Conservation (phyloP, 495 filamentous ascomycete species). For the Daldinia concentrica region DNA sequence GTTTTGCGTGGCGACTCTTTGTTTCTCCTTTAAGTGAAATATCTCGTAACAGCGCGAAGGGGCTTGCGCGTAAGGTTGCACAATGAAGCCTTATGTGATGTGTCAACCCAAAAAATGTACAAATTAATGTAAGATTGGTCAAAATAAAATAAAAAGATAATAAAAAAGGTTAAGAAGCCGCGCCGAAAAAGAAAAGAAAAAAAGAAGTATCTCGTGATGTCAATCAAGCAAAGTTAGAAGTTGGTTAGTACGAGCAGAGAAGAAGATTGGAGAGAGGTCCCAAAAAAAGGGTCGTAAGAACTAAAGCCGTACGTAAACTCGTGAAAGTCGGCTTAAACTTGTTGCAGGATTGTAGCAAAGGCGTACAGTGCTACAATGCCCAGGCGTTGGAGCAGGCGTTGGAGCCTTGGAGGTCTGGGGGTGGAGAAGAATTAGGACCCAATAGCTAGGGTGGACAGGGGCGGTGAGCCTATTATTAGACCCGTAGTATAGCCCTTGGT, state of each 20-base stretch:
- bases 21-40: not conserved
- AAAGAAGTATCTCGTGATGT: slow-evolving; percentile 21
- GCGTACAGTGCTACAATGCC: not conserved
- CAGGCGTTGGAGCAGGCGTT: not conserved
- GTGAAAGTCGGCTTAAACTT: slow-evolving; percentile 3
- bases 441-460: slow-evolving; percentile 5
- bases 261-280: slow-evolving; percentile 5
- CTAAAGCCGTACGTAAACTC: slow-evolving; percentile 6
- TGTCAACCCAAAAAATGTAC: slow-evolving; percentile 13
- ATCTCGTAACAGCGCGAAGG: slow-evolving; percentile 15
- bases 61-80: slow-evolving; percentile 22
- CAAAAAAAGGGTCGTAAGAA: slow-evolving; percentile 13
- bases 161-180: slow-evolving; percentile 14
- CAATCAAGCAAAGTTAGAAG: slow-evolving; percentile 1
- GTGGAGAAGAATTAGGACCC: not conserved
- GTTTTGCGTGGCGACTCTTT: slow-evolving; percentile 9
- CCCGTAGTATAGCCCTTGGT: slow-evolving; percentile 7
- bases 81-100: slow-evolving; percentile 11
- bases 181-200: slow-evolving; percentile 28
- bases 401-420: not conserved
- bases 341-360: slow-evolving; percentile 4
- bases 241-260: not conserved
- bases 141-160: slow-evolving; percentile 7
- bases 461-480: slow-evolving; percentile 7
- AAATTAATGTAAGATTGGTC: slow-evolving; percentile 30